phyloP scores from a whole-genome alignment of 257 asterid species.

The Solanum chmielewskii region DNA sequence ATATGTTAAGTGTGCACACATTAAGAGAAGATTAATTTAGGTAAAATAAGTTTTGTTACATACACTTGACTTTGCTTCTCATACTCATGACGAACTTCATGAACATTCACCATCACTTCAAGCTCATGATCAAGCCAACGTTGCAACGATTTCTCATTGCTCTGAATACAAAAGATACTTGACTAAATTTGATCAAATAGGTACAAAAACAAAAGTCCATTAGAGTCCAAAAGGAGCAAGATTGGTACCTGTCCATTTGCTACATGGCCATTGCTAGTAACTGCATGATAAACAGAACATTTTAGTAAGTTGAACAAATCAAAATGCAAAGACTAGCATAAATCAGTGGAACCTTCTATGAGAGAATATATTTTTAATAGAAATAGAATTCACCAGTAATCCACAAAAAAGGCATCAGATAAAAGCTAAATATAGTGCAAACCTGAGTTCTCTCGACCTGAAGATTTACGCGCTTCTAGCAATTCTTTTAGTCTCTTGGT shows the following conservation, averaged over 20 bases:
- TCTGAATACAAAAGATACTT: conserved; percentile 26
- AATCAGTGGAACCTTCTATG: too few species aligned
- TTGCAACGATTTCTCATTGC: conserved; percentile 76
- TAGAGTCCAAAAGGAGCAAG: not conserved
- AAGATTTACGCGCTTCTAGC: conserved; percentile 94
- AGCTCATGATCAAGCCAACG: conserved; percentile 98
- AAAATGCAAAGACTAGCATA: not conserved
- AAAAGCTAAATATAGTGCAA: conserved; percentile 2
- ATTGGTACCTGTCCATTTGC: conserved; percentile 59
- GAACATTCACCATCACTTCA: conserved; percentile 95
- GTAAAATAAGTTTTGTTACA: conserved; percentile 10
- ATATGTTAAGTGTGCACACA: not conserved
- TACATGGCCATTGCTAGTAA: conserved; percentile 55
- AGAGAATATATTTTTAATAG: not conserved
- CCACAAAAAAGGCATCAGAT: not conserved
- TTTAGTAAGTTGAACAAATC: not conserved
- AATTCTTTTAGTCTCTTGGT: conserved; percentile 93
- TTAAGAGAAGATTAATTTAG: not conserved
- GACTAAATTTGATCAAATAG: not conserved
- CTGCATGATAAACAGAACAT: conserved; percentile 25
- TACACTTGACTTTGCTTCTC: conserved; percentile 99
- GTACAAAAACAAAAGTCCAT: not conserved
- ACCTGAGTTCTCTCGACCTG: conserved; percentile 87
- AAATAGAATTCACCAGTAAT: not conserved
- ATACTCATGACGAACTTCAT: conserved; percentile 96